Percentiles rank a stretch among this genome's conserved stretches.
These are phyloP conservation scores for Lepidium aucheri DNA, from an alignment of 345 rosid species.

Conservation along the genomic window DNA sequence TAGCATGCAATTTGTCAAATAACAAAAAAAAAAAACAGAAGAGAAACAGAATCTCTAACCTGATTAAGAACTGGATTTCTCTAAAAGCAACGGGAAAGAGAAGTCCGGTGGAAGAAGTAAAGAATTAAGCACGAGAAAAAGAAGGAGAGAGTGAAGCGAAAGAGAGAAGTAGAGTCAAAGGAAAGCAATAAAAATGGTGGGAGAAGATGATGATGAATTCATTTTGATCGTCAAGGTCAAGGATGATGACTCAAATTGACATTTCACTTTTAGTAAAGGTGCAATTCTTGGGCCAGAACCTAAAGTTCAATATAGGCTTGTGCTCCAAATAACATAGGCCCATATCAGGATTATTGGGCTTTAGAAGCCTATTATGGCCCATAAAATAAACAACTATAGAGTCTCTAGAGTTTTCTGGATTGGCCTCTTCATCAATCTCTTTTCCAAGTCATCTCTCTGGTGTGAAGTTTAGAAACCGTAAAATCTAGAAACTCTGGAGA, in stretches of 20 bases:
- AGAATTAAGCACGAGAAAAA: not conserved
- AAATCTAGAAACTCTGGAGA: conserved; percentile 1
- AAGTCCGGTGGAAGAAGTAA: not conserved
- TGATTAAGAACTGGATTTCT: not conserved
- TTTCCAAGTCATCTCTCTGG: not conserved
- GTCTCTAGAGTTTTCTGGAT: not conserved
- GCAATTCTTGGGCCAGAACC: not conserved
- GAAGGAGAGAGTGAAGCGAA: not conserved
- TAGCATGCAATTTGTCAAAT: not conserved
- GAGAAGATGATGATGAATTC: not conserved
- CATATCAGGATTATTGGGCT: not conserved
- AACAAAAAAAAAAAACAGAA: not conserved
- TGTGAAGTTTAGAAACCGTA: not conserved
- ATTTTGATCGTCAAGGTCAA: not conserved
- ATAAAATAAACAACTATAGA: not conserved
- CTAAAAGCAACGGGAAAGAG: not conserved
- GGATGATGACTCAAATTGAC: not conserved
- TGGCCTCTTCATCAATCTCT: not conserved
- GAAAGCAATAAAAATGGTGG: conserved; percentile 14
- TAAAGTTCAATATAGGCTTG: not conserved
- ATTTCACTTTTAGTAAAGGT: not conserved
- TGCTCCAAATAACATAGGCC: not conserved
- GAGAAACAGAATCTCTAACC: conserved; percentile 8
- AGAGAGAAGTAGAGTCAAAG: conserved; percentile 14
- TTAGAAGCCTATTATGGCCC: not conserved